Evolutionary conservation across 805 yeast genomes (phyloP).

Genomic region (Kodamaea laetipori): DNA sequence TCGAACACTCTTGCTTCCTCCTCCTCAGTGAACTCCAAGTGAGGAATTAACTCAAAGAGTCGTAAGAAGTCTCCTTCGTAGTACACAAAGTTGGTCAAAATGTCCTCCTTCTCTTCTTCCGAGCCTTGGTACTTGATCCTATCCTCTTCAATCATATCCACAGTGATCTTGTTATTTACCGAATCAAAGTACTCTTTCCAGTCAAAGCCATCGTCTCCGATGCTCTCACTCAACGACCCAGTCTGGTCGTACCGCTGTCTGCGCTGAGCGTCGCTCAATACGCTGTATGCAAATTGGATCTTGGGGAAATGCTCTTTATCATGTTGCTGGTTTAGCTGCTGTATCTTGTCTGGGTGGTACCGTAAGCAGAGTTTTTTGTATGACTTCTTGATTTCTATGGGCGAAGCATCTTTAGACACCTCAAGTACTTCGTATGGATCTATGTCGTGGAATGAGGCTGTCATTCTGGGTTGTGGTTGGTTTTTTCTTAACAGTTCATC

Average conservation of each 20-base stretch:
- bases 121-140: constrained; percentile 61
- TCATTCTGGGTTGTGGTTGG: constrained; percentile 6
- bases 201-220: constrained; percentile 44
- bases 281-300: constrained; percentile 73
- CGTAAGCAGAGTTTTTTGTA: constrained; percentile 29
- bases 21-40: constrained; percentile 58
- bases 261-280: constrained; percentile 59
- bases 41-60: constrained; percentile 76
- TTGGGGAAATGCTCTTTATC: constrained; percentile 53
- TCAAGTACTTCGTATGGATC: constrained; percentile 63
- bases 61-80: constrained; percentile 68
- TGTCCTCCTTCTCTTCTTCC: constrained; percentile 61
- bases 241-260: constrained; percentile 67
- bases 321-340: constrained; percentile 18
- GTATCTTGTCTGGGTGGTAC: constrained; percentile 33
- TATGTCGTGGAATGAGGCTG: constrained; percentile 46
- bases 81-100: constrained; percentile 57
- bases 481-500: not conserved
- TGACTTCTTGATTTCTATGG: constrained; percentile 60
- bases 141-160: constrained; percentile 73
- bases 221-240: constrained; percentile 53
- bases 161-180: constrained; percentile 52
- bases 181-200: constrained; percentile 60
- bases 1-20: constrained; percentile 65
- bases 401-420: constrained; percentile 43